Evolutionary conservation across 306 rosid genomes (phyloP), one percentile per base, ranked within the genome.

Genomic region (Phaseolus lunatus): DNA sequence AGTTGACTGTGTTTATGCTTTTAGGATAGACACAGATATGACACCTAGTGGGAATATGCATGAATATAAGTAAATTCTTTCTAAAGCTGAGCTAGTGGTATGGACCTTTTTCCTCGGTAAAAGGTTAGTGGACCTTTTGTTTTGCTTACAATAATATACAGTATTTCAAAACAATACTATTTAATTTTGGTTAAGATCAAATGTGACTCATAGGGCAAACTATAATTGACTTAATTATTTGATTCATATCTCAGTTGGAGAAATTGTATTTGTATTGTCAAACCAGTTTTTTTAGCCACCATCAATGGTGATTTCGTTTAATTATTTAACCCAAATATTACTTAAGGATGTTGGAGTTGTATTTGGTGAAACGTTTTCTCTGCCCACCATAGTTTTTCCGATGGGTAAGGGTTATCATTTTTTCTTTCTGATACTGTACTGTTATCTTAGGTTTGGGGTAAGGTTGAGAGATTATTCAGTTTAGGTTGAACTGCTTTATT

Each of bases 1-100:
- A 72, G 77, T 52, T 22, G 66, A 37, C 37, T 35, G 53, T 54
- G 77, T 54, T 72, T 31, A 14, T 72, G 53, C 67, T 72, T 72
- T 71, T 71, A 12, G 76, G 66, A 22, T 20, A 53, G 37, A 72
- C 63, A 71, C 39, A 72, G 14, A 53, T 19, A 72, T 54, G 23
- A 72, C 23, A 54, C n/a, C 77, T 19, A 37, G 44, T 11, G 53
- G 66, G 49, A 35, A 54, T 37, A 72, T 31, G 26, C 76, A 71
- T 52, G 64, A 71, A 52, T 72, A 54, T 53, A 37, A 20, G 45
- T 31, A 35, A 37, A 73, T 73, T 41, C 29, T 41, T 58, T 39
- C 2, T 57, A 73, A 73, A 73, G 69, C 18, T 73, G 49, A 22
- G 41, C 4, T 56, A 73, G 78, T 64, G 70, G 70, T 29, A 31